phyloP scores from a whole-genome alignment of 2,329 filamentous ascomycete genomes.

The Alternaria arbusti region DNA sequence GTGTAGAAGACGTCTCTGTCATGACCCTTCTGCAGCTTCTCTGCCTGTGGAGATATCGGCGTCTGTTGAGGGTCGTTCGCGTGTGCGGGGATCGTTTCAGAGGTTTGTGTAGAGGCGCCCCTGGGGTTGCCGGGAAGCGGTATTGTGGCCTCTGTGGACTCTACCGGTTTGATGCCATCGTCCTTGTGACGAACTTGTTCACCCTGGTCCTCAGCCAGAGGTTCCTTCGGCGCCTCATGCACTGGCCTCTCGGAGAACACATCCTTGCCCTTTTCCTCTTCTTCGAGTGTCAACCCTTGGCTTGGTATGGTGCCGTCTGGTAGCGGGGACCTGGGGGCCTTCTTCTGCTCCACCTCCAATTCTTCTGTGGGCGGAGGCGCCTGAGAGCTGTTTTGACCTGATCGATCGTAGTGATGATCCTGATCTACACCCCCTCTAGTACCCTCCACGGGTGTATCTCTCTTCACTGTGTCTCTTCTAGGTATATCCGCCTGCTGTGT shows the following conservation, averaged over 20 bases:
- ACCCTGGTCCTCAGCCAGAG: conserved; percentile 37
- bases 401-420: conserved; percentile 58
- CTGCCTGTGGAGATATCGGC: conserved; percentile 23
- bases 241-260: conserved; percentile 39
- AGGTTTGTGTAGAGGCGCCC: conserved; percentile 50
- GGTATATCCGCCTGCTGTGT: conserved; percentile 35
- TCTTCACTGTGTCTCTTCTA: conserved; percentile 38
- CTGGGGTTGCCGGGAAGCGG: conserved; percentile 41
- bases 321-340: conserved; percentile 52
- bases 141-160: conserved; percentile 52
- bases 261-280: conserved; percentile 42
- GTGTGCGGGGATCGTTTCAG: conserved; percentile 61
- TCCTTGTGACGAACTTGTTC: conserved; percentile 16
- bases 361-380: conserved; percentile 48
- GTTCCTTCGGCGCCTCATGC: conserved; percentile 47
- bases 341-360: conserved; percentile 55
- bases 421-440: conserved; percentile 54
- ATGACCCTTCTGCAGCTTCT: conserved; percentile 46
- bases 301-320: conserved; percentile 60
- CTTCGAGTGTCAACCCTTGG: conserved; percentile 38
- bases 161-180: conserved; percentile 44
- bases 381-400: conserved; percentile 49
- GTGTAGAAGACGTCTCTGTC: conserved; percentile 65
- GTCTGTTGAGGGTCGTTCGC: conserved; percentile 54
- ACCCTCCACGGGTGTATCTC: conserved; percentile 18